A percentile compares a stretch with the other conserved stretches of the same genome.
Evolutionary conservation across 164 flowering plant genomes (phyloP).

Genomic region (Vitis labrusca): DNA sequence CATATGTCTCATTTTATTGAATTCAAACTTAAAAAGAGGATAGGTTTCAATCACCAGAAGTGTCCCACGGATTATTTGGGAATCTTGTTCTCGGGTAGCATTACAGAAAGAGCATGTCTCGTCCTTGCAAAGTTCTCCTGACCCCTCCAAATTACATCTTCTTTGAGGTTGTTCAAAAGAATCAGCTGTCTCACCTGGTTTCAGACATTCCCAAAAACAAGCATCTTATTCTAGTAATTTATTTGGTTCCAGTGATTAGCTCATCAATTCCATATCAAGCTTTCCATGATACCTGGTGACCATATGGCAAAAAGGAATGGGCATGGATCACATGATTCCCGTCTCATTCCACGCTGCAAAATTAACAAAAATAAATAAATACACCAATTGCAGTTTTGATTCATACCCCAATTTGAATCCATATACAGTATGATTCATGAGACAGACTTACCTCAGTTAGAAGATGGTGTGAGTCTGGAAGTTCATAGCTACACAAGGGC

Average conservation of each 20-base stretch:
- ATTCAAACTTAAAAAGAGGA: neutral
- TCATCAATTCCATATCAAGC: neutral
- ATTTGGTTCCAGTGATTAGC: too few relatives aligned
- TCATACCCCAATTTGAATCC: too few relatives aligned
- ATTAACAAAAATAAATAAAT: neutral
- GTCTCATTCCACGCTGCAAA: constrained; percentile 32
- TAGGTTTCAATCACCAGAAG: constrained; percentile 32
- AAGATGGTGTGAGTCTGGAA: constrained; percentile 49
- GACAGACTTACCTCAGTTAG: constrained; percentile 33
- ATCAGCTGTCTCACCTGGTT: constrained; percentile 29
- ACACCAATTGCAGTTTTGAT: neutral
- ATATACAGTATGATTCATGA: neutral
- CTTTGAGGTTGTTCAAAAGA: constrained; percentile 15
- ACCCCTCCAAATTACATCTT: constrained; percentile 14
- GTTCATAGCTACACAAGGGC: constrained; percentile 44
- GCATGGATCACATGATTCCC: constrained; percentile 48
- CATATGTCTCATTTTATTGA: neutral
- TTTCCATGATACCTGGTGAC: constrained; percentile 40
- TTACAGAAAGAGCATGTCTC: constrained; percentile 27
- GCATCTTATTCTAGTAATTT: neutral
- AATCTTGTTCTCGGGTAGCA: constrained; percentile 21
- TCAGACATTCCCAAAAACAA: neutral
- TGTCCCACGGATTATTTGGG: constrained; percentile 43
- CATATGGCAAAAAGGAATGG: constrained; percentile 60
- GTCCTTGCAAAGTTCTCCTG: constrained; percentile 26